Percentiles rank a stretch among this genome's conserved stretches.
Conservation (phyloP, 2,329 filamentous ascomycete genomes). For the Eutypella sp. region DNA sequence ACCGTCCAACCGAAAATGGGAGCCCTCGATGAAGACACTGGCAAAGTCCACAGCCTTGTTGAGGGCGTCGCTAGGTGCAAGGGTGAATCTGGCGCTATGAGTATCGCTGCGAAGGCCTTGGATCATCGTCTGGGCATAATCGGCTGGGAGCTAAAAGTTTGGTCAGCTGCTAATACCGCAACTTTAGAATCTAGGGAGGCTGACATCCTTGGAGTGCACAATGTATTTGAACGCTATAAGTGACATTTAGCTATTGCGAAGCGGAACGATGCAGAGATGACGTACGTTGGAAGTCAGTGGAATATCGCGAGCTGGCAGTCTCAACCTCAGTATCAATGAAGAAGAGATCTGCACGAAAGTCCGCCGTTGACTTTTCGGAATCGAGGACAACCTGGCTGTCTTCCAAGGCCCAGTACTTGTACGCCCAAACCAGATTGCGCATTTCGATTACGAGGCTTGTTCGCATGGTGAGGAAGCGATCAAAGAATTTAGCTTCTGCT, state of each 20-base stretch:
- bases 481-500: background rate
- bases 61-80: background rate
- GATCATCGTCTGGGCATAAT: background rate
- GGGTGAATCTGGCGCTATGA: background rate
- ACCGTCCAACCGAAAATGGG: background rate
- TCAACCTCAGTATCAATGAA: background rate
- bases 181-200: background rate
- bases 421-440: background rate
- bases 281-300: constrained; percentile 1
- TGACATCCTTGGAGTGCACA: background rate
- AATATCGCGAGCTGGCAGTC: background rate
- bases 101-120: background rate
- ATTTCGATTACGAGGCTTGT: background rate
- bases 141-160: background rate
- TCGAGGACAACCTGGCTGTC: background rate
- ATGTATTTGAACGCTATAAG: background rate
- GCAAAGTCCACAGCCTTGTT: background rate
- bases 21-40: background rate
- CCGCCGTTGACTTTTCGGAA: background rate
- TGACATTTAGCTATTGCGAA: background rate
- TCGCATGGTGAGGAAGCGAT: background rate
- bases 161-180: background rate
- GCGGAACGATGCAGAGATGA: background rate
- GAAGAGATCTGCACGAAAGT: background rate
- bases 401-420: constrained; percentile 1